phyloP scores from a whole-genome alignment of 2,329 filamentous ascomycete species.

The Septoria petroselini region DNA sequence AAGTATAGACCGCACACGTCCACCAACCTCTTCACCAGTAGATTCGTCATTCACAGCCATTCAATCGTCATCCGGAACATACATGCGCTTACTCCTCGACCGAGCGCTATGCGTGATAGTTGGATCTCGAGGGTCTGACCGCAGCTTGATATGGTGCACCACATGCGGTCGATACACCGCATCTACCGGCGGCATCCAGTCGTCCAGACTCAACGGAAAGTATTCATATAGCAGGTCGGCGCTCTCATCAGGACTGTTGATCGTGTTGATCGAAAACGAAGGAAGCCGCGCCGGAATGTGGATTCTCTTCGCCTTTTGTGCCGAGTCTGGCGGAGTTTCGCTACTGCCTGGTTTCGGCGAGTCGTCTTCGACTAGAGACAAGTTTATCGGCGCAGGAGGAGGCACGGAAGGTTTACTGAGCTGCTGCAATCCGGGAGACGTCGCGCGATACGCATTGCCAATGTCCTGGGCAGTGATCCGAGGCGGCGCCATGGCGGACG shows the following conservation, averaged over 20 bases:
- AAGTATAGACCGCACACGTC: no score
- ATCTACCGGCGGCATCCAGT: conserved; percentile 89
- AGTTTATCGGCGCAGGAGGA: conserved; percentile 49
- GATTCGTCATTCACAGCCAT: no score
- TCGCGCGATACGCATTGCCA: conserved; percentile 35
- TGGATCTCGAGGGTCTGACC: conserved; percentile 47
- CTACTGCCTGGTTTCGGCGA: conserved; percentile 37
- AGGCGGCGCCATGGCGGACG: conserved; percentile 42
- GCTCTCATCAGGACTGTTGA: conserved; percentile 67
- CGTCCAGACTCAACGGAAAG: conserved; percentile 84
- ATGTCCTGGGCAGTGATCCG: conserved; percentile 22
- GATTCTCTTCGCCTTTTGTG: conserved; percentile 26
- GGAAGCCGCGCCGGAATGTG: conserved; percentile 42
- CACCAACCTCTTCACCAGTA: no score
- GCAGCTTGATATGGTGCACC: conserved; percentile 74
- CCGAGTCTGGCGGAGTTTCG: conserved; percentile 25
- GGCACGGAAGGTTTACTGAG: conserved; percentile 42
- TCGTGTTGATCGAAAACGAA: conserved; percentile 48
- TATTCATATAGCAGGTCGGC: conserved; percentile 90
- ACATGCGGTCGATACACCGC: conserved; percentile 89
- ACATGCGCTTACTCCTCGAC: conserved; percentile 17
- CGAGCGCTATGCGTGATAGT: conserved; percentile 27
- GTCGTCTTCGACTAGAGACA: conserved; percentile 58
- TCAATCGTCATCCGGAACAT: conserved; percentile 12
- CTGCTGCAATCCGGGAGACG: conserved; percentile 50